These are phyloP conservation scores for Thelonectria rubi DNA, from an alignment of 2,329 filamentous ascomycete species.

Conservation along the genomic window DNA sequence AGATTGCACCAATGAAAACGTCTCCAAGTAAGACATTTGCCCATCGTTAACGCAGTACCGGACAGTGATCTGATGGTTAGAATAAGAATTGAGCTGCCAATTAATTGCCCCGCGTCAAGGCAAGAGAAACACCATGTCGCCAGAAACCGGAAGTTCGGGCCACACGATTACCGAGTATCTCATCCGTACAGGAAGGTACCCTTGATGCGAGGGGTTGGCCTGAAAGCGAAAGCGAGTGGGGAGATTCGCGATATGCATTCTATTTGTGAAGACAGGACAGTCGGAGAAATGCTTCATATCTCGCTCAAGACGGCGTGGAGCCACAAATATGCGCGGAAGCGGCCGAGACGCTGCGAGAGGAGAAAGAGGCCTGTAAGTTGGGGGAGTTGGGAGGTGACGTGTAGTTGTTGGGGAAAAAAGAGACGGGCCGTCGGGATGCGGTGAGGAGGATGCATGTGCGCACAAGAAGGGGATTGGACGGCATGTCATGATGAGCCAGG, in stretches of 20 bases:
- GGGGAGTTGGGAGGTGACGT: conserved; percentile 19
- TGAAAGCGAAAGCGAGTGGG: not conserved
- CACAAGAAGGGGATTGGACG: conserved; percentile 24
- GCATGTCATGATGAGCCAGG: conserved; percentile 10
- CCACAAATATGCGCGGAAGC: conserved; percentile 8
- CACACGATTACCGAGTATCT: conserved; percentile 1
- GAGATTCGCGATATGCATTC: conserved; percentile 8
- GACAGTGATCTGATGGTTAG: no score
- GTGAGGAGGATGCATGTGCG: conserved; percentile 33
- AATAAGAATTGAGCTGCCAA: no score
- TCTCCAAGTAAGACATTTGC: no score
- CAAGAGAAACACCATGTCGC: not conserved
- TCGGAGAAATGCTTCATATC: not conserved
- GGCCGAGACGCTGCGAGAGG: not conserved
- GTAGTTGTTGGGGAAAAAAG: conserved; percentile 33
- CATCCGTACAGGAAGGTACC: not conserved
- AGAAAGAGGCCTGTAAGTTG: no score
- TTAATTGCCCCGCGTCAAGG: no score
- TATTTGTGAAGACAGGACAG: not conserved
- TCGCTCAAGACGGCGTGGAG: not conserved
- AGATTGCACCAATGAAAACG: no score
- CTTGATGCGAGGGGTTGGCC: not conserved
- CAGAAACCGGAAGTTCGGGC: not conserved
- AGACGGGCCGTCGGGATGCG: conserved; percentile 31
- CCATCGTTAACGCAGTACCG: no score